These are phyloP conservation scores for Coniochaeta hoffmannii DNA, from an alignment of 2,329 filamentous ascomycete species.

Conservation along the genomic window DNA sequence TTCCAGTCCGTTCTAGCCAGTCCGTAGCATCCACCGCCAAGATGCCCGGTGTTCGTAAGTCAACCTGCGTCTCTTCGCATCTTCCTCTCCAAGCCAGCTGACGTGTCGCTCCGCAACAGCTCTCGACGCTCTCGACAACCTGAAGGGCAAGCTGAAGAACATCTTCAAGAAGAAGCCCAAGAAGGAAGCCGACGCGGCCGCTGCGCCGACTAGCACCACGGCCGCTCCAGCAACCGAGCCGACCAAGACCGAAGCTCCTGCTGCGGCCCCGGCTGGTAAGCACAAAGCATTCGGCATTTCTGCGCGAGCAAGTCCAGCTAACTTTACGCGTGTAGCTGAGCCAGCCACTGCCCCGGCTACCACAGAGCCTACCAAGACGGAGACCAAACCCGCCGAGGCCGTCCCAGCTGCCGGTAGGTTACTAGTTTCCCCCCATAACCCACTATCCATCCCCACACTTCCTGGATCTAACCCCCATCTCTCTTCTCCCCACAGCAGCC, in stretches of 20 bases:
- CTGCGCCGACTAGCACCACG: constrained; percentile 16
- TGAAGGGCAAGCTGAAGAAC: constrained; percentile 48
- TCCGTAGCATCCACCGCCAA: not conserved
- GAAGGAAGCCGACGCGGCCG: constrained; percentile 21
- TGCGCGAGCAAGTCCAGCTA: not conserved
- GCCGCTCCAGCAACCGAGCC: constrained; percentile 21
- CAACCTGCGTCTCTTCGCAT: constrained; percentile 26
- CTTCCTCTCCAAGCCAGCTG: not conserved
- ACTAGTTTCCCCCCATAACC: not conserved
- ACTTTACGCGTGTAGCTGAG: not conserved
- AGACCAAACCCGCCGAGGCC: constrained; percentile 11
- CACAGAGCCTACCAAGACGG: constrained; percentile 5
- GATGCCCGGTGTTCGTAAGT: constrained; percentile 5
- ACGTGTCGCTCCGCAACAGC: constrained; percentile 24
- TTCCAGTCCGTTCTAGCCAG: not conserved
- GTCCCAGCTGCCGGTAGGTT: constrained; percentile 6
- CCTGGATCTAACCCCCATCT: not conserved
- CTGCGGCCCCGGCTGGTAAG: constrained; percentile 18
- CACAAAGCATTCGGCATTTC: constrained; percentile 4
- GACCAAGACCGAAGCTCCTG: constrained; percentile 27
- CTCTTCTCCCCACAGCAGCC: constrained; percentile 6
- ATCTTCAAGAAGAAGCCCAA: constrained; percentile 41
- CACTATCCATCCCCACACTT: not conserved
- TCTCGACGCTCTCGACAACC: constrained; percentile 42
- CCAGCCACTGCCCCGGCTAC: constrained; percentile 11